Conservation (phyloP, 345 rosid species). For the Limnanthes douglasii region DNA sequence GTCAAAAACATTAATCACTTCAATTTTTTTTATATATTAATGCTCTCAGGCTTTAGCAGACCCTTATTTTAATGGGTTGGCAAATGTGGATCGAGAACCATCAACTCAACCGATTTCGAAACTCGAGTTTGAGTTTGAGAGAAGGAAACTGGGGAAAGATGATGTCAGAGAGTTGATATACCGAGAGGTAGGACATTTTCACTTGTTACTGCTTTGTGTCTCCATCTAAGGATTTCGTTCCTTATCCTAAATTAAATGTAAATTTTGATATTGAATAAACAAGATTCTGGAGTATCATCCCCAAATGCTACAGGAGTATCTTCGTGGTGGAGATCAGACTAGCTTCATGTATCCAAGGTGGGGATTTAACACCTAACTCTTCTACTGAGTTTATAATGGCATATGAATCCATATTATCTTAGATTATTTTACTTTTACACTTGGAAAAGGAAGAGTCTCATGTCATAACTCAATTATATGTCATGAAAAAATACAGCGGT, state of each 20-base stretch:
- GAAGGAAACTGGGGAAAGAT: constrained; percentile 82
- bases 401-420: no score
- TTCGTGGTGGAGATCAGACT: constrained; percentile 86
- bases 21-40: constrained; percentile 3
- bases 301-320: constrained; percentile 88
- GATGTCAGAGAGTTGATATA: constrained; percentile 95
- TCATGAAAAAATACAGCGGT: constrained; percentile 68
- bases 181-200: constrained; percentile 55
- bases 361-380: constrained; percentile 6
- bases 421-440: no score
- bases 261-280: constrained; percentile 8
- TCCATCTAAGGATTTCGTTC: constrained; percentile 5
- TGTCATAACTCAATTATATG: neutral
- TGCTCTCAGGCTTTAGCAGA: constrained; percentile 74
- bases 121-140: constrained; percentile 96
- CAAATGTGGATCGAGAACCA: constrained; percentile 86
- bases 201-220: constrained; percentile 5
- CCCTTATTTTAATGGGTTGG: constrained; percentile 76
- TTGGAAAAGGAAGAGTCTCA: no score
- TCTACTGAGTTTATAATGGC: neutral
- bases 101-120: constrained; percentile 84
- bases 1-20: no score
- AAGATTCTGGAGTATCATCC: constrained; percentile 98
- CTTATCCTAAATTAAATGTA: constrained; percentile 6
- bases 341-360: constrained; percentile 99